Evolutionary conservation across 2,329 filamentous ascomycete genomes (phyloP).

Genomic region (Cryphonectria parasitica): DNA sequence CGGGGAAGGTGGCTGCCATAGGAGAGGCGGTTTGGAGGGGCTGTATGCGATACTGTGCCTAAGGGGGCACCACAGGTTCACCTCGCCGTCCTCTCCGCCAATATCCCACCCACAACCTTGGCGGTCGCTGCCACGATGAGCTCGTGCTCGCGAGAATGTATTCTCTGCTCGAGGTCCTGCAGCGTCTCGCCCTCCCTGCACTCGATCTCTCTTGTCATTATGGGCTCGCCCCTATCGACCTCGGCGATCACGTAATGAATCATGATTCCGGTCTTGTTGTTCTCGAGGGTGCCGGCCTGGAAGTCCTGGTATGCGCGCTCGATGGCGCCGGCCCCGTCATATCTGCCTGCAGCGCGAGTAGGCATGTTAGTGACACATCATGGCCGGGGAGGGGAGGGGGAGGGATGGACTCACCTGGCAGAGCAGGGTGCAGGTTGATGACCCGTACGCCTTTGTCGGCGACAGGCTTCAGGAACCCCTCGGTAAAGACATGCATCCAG

Average conservation of each 20-base stretch:
- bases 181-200: constrained; percentile 66
- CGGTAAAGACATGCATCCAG: constrained; percentile 83
- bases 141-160: constrained; percentile 77
- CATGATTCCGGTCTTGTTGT: constrained; percentile 82
- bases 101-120: constrained; percentile 48
- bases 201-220: constrained; percentile 71
- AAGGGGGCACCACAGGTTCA: constrained; percentile 11
- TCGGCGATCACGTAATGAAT: constrained; percentile 81
- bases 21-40: no score
- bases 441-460: constrained; percentile 64
- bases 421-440: constrained; percentile 81
- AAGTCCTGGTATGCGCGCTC: constrained; percentile 77
- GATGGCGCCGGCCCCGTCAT: constrained; percentile 79
- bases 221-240: constrained; percentile 78
- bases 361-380: background rate
- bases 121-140: constrained; percentile 77
- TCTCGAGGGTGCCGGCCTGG: constrained; percentile 63
- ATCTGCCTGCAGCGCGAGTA: constrained; percentile 56
- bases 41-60: background rate
- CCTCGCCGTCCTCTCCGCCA: constrained; percentile 29
- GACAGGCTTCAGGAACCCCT: constrained; percentile 71
- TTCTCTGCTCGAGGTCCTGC: constrained; percentile 68
- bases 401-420: constrained; percentile 57
- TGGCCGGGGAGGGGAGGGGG: background rate
- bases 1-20: background rate